Conservation (phyloP, 148 eudicot genomes). For the Simmondsia chinensis region DNA sequence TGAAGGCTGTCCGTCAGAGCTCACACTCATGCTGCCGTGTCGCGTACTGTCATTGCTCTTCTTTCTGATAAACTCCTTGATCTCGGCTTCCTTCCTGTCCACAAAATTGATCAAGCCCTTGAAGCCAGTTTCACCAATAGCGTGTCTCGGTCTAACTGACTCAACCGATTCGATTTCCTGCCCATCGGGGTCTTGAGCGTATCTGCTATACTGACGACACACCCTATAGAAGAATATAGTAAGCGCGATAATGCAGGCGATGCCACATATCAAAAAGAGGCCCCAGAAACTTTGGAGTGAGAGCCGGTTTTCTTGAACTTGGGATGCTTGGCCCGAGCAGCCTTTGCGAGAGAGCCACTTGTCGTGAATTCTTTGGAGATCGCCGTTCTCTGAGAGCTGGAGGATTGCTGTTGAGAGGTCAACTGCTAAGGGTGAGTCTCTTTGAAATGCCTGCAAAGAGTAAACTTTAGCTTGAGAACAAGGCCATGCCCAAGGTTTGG, state of each 20-base stretch:
- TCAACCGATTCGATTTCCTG: slow-evolving; percentile 35
- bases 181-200: slow-evolving; percentile 21
- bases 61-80: slow-evolving; percentile 45
- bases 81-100: slow-evolving; percentile 62
- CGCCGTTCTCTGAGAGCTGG: slow-evolving; percentile 68
- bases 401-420: slow-evolving; percentile 75
- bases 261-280: slow-evolving; percentile 77
- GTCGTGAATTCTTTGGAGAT: slow-evolving; percentile 68
- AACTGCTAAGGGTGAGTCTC: slow-evolving; percentile 70
- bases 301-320: slow-evolving; percentile 33
- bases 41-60: slow-evolving; percentile 14
- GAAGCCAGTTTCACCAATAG: slow-evolving; percentile 33
- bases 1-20: too few relatives aligned
- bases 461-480: background rate
- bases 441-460: slow-evolving; percentile 51
- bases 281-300: slow-evolving; percentile 93
- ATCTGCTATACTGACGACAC: slow-evolving; percentile 49
- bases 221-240: slow-evolving; percentile 40
- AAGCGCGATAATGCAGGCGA: slow-evolving; percentile 51
- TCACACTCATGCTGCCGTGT: slow-evolving; percentile 16
- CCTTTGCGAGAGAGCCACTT: slow-evolving; percentile 49
- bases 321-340: slow-evolving; percentile 35
- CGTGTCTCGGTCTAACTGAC: slow-evolving; percentile 22
- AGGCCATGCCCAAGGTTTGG: too few relatives aligned
- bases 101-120: slow-evolving; percentile 43